These are phyloP conservation scores for Vigna unguiculata DNA, from an alignment of 306 rosid genomes.

Conservation along the genomic window DNA sequence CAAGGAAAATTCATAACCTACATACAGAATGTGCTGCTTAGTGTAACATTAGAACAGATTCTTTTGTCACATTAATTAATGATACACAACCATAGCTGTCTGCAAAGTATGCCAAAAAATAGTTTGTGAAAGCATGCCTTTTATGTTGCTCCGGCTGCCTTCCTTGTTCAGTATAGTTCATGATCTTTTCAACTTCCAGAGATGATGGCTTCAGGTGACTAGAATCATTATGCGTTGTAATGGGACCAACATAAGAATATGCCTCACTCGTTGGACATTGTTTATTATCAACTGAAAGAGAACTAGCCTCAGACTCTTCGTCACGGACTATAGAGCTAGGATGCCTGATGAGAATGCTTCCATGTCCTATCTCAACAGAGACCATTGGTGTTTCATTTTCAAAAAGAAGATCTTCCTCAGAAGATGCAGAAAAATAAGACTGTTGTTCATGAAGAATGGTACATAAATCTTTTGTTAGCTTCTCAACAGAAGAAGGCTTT, in stretches of 20 bases:
- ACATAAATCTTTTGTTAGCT: slow-evolving; percentile 91
- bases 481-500: slow-evolving; percentile 91
- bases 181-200: slow-evolving; percentile 59
- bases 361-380: slow-evolving; percentile 99
- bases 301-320: slow-evolving; percentile 99
- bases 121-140: slow-evolving; percentile 61
- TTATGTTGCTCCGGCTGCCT: slow-evolving; percentile 63
- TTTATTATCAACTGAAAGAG: slow-evolving; percentile 84
- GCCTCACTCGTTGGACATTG: slow-evolving; percentile 64
- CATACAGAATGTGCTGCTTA: slow-evolving; percentile 2
- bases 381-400: slow-evolving; percentile 94
- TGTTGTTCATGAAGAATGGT: slow-evolving; percentile 92
- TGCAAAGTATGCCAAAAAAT: slow-evolving; percentile 23
- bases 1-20: neutral
- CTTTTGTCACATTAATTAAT: slow-evolving; percentile 18
- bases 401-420: slow-evolving; percentile 91
- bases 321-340: slow-evolving; percentile 85
- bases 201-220: slow-evolving; percentile 50
- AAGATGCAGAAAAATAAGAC: slow-evolving; percentile 85
- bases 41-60: neutral
- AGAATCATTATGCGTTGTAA: slow-evolving; percentile 51
- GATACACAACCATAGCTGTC: slow-evolving; percentile 20
- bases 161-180: slow-evolving; percentile 58
- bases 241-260: slow-evolving; percentile 63
- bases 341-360: slow-evolving; percentile 94